Evolutionary conservation across 768 basidiomycete species (phyloP), one percentile per base, ranked within the genome.

Genomic region (Tulasnella sp.): DNA sequence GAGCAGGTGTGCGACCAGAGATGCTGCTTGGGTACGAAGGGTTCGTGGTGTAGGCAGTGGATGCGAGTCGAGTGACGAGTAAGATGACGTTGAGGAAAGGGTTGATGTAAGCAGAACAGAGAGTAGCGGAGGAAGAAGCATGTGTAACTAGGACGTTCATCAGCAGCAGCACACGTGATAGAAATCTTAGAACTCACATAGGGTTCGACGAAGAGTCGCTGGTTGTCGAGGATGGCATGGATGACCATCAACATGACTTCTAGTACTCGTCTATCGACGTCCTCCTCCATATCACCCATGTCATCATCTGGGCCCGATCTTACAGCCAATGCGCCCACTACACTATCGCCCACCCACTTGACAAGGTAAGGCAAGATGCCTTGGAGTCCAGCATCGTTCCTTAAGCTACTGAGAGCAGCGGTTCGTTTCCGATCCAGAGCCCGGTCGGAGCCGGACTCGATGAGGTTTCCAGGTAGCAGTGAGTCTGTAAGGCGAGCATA

Each of bases 281-380:
- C 81, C 29, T 79, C 80, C 78, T 93, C 92, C 26, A 85, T 86
- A 79, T 91, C 89, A 15, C 82, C 74, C 13, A 85, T 86, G 44
- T 86, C 85, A 18, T 55, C 74, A 5, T 71, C 77, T 87, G 61
- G 35, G 23, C 20, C n/a, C 5, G 70, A 40, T 20, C 70, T 39
- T 4, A 77, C 37, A 15, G 77, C 44, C 29, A 95, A 84, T 0
- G 89, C 89, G 9, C 86, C 86, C 18, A 93, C 91, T 0, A 95
- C 92, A 51, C 94, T 92, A 82, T 98, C 96, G 20, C 92, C 93
- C 0, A 97, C 89, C 98, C 98, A 99, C 48, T 94, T 90, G 71
- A 98, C 93, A 39, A 99, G 87, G 82, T 99, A 99, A 0, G 97
- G 95, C 35, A 99, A 84, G 23, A 99, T 88, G 5, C 94, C 93